phyloP scores from a whole-genome alignment of 805 yeast genomes.

The Ogataea polymorpha region DNA sequence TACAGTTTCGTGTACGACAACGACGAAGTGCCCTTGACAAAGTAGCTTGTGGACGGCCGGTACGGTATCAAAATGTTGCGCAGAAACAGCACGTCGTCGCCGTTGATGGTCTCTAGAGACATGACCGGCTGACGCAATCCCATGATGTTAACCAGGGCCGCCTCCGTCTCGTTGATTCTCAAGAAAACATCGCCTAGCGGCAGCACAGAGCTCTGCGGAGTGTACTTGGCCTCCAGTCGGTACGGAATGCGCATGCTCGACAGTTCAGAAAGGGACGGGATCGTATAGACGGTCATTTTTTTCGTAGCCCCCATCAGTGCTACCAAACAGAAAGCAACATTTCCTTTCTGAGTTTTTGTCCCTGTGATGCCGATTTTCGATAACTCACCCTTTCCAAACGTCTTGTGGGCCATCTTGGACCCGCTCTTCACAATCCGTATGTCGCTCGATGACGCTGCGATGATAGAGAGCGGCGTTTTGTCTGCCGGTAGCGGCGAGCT shows the following conservation, averaged over 20 bases:
- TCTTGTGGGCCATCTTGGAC: conserved; percentile 60
- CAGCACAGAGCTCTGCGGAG: conserved; percentile 41
- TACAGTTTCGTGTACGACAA: conserved; percentile 65
- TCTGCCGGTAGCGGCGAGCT: conserved; percentile 44
- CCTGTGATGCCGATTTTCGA: conserved; percentile 53
- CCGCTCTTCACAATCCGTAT: conserved; percentile 61
- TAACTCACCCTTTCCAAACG: conserved; percentile 49
- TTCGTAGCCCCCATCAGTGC: conserved; percentile 28
- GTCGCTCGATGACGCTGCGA: conserved; percentile 56
- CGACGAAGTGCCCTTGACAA: conserved; percentile 77
- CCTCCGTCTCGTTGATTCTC: conserved; percentile 54
- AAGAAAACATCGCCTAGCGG: conserved; percentile 52
- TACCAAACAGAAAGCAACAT: conserved; percentile 29
- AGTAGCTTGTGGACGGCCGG: conserved; percentile 77
- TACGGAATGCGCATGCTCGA: conserved; percentile 45
- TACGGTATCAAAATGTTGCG: conserved; percentile 65
- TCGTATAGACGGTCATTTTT: conserved; percentile 35
- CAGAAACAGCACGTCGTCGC: conserved; percentile 63
- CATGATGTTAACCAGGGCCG: conserved; percentile 48
- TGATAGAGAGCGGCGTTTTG: conserved; percentile 56
- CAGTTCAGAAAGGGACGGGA: conserved; percentile 65
- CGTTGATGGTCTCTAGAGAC: conserved; percentile 25
- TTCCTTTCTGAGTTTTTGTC: conserved; percentile 20
- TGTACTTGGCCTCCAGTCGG: conserved; percentile 38
- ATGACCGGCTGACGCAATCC: conserved; percentile 38